Evolutionary conservation across 192 early-diverging fungal genomes (phyloP).

Genomic region (Backusella tarrabulga): DNA sequence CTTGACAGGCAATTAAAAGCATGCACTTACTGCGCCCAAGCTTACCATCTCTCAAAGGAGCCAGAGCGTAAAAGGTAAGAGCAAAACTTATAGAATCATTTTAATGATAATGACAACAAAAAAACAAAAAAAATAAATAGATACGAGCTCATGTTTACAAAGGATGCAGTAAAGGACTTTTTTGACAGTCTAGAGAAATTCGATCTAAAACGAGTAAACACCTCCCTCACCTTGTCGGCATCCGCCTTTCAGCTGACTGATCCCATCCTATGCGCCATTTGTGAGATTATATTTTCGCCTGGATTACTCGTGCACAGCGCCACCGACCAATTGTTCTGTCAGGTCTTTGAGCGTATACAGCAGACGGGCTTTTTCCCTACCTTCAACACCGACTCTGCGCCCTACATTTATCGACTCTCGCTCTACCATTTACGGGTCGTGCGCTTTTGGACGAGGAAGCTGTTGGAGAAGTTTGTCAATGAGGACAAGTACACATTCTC

Average conservation of each 20-base stretch:
- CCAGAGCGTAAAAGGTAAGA: slow-evolving; percentile 16
- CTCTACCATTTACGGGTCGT: slow-evolving; percentile 16
- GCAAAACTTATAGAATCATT: not conserved
- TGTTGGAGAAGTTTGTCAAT: slow-evolving; percentile 20
- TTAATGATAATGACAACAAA: not conserved
- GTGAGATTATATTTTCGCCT: slow-evolving; percentile 21
- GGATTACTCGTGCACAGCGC: not conserved
- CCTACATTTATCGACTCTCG: slow-evolving; percentile 13
- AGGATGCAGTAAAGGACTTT: slow-evolving; percentile 22
- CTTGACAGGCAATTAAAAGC: slow-evolving; percentile 19
- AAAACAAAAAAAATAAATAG: slow-evolving; percentile 3
- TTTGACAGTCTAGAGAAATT: slow-evolving; percentile 15
- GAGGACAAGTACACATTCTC: not conserved
- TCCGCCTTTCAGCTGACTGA: not conserved
- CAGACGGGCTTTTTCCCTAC: slow-evolving; percentile 1
- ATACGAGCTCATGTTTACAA: slow-evolving; percentile 14
- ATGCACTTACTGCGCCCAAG: slow-evolving; percentile 24
- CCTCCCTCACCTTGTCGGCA: not conserved
- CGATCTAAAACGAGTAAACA: slow-evolving; percentile 10
- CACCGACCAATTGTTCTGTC: slow-evolving; percentile 9
- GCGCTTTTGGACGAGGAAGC: slow-evolving; percentile 26
- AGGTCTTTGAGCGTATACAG: slow-evolving; percentile 23
- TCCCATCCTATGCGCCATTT: slow-evolving; percentile 17
- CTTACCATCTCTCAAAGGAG: slow-evolving; percentile 26
- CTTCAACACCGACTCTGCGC: not conserved